Percentiles rank a stretch among this genome's conserved stretches.
Evolutionary conservation across 1,284 basidiomycete genomes (phyloP).

Genomic region (Cerioporus squamosus): DNA sequence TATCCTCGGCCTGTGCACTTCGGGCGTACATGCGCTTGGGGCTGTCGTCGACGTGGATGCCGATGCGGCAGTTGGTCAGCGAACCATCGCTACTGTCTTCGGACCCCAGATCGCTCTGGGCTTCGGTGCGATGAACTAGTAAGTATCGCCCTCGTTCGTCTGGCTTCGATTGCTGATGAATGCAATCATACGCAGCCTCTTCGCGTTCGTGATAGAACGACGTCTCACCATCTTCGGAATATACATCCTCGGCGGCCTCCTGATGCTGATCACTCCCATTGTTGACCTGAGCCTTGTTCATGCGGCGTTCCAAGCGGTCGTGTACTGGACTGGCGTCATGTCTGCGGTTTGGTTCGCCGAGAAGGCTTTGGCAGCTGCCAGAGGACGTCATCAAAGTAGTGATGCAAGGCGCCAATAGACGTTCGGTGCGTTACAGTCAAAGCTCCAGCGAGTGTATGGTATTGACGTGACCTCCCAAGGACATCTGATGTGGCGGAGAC

Average conservation of each 20-base stretch:
- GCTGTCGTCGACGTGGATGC: constrained; percentile 13
- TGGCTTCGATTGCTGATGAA: not conserved
- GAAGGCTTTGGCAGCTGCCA: not conserved
- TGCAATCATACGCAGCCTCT: not conserved
- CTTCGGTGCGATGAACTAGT: constrained; percentile 15
- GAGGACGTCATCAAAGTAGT: not conserved
- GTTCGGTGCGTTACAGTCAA: not conserved
- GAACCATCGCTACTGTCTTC: constrained; percentile 18
- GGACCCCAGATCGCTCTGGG: constrained; percentile 1
- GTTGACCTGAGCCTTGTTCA: not conserved
- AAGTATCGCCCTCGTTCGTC: not conserved
- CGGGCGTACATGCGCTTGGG: constrained; percentile 18
- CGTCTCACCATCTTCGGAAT: constrained; percentile 13
- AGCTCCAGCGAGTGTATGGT: too few relatives aligned
- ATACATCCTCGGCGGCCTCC: constrained; percentile 15
- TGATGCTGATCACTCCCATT: not conserved
- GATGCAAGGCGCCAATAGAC: not conserved
- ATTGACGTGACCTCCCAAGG: too few relatives aligned
- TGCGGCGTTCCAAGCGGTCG: constrained; percentile 11
- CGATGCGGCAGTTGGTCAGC: constrained; percentile 14
- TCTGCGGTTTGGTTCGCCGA: constrained; percentile 14
- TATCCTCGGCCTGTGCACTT: constrained; percentile 15
- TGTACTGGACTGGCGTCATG: constrained; percentile 17
- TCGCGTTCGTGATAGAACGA: constrained; percentile 12
- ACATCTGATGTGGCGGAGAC: too few relatives aligned